Conservation (phyloP, 179 eudicot species). For the Silene noctiflora region DNA sequence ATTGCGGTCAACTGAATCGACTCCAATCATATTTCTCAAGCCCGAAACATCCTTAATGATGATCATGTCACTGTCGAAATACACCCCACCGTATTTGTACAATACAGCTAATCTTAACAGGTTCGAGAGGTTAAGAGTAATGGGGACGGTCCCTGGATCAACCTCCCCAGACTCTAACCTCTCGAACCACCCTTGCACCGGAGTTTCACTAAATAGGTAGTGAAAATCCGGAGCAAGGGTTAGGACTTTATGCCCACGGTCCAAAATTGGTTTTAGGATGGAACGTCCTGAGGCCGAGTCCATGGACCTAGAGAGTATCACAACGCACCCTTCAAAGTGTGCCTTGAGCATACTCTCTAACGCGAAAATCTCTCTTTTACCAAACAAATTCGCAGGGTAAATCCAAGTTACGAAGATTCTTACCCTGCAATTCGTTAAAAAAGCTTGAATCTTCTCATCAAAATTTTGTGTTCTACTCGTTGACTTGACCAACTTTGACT, state of each 20-base stretch:
- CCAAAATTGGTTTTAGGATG: conserved; percentile 39
- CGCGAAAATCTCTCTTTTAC: conserved; percentile 43
- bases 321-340: conserved; percentile 47
- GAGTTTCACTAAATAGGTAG: conserved; percentile 43
- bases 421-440: conserved; percentile 36
- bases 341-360: conserved; percentile 54
- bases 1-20: conserved; percentile 38
- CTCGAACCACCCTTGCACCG: conserved; percentile 52
- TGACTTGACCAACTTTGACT: conserved; percentile 24
- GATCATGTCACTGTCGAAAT: conserved; percentile 68
- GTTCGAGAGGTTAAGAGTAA: conserved; percentile 67
- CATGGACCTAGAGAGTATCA: conserved; percentile 56
- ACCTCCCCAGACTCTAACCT: conserved; percentile 44
- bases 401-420: conserved; percentile 77
- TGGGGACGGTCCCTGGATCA: conserved; percentile 63
- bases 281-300: conserved; percentile 45
- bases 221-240: conserved; percentile 47
- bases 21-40: conserved; percentile 57
- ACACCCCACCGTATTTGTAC: conserved; percentile 76
- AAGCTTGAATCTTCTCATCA: conserved; percentile 33
- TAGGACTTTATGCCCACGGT: conserved; percentile 34
- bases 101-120: conserved; percentile 52
- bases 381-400: conserved; percentile 39
- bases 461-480: conserved; percentile 28
- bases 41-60: conserved; percentile 45